Base-by-base conservation (phyloP, 495 filamentous ascomycete genomes). In the Rusavskia elegans region DNA sequence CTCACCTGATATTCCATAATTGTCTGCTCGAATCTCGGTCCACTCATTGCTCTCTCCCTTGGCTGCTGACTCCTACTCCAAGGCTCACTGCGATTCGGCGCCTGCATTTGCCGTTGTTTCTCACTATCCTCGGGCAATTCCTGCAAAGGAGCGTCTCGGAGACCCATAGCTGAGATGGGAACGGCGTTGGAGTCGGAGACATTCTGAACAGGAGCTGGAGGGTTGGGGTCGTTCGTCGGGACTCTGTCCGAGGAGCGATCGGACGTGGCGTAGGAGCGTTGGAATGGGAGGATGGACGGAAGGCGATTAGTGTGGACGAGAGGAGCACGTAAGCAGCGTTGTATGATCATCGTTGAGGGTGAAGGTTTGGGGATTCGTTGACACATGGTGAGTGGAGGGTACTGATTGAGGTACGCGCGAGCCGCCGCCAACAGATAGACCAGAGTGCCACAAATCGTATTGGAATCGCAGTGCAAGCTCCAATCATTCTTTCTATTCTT, bases 1-100 rank as follows among this genome's bases (percentile, higher is more conserved):
- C 20, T 46, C 68, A 95, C 89, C 82, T 95, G 92, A 60, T 79
- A 71, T 61, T 83, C 79, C 72, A 95, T 85, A 57, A 89, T 84
- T 16, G 86, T 96, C 77, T 96, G 90, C 74, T 98, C 92, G 61
- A 98, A 98, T 56, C 92, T 74, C 56, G 92, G 92, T 35, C 92
- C 92, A 16, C 76, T 74, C 92, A 98, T 98, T 17, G 85, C 92
- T 66, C 76, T 63, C 46, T 74, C 74, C 54, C 90, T 73, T 16
- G 86, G 84, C 64, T 77, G 76, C 76, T 98, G 92, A 70, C 76
- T 89, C 57, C 77, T 66, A 37, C 84, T 84, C 92, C 92, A 98
- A 52, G 85, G 74, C 21, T 66, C 75, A 41, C 72, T 68, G 36
- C 88, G 80, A 73, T 98, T 97, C 20, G 92, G 92, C 21, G 92